Percentiles rank a stretch among this genome's conserved stretches.
Conservation (phyloP, 1,139 yeast species). For the Pichia sp. region DNA sequence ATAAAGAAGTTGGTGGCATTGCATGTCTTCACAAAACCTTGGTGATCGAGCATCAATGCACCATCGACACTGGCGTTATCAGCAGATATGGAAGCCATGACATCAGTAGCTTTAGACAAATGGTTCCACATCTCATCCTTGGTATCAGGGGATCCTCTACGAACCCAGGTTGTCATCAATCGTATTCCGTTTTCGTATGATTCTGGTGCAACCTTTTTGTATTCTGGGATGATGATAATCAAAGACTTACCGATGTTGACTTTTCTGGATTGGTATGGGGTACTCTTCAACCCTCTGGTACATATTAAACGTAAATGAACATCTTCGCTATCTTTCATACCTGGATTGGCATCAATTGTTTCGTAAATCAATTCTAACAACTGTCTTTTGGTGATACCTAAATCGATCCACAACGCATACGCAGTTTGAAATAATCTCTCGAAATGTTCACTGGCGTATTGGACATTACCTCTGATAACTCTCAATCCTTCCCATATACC, state of each 20-base stretch:
- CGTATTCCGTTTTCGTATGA: conserved; percentile 7
- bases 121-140: conserved; percentile 16
- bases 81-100: conserved; percentile 8
- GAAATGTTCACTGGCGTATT: conserved; percentile 10
- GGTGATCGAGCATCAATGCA: conserved; percentile 12
- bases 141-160: conserved; percentile 13
- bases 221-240: conserved; percentile 11
- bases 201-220: conserved; percentile 1
- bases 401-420: conserved; percentile 11
- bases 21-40: conserved; percentile 14
- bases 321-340: conserved; percentile 7
- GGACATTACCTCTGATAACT: conserved; percentile 6
- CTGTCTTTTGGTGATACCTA: conserved; percentile 9
- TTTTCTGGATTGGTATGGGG: conserved; percentile 12
- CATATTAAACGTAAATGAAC: conserved; percentile 12
- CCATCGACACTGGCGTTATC: conserved; percentile 12
- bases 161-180: conserved; percentile 11
- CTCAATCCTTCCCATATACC: conserved; percentile 12
- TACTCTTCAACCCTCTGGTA: conserved; percentile 12
- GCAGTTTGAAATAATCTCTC: conserved; percentile 12
- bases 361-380: conserved; percentile 9
- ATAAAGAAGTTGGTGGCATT: conserved; percentile 13
- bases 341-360: conserved; percentile 12
- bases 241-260: conserved; percentile 11
- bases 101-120: conserved; percentile 11